These are phyloP conservation scores for Auricularia heimuer DNA, from an alignment of 768 basidiomycete genomes.

Conservation along the genomic window DNA sequence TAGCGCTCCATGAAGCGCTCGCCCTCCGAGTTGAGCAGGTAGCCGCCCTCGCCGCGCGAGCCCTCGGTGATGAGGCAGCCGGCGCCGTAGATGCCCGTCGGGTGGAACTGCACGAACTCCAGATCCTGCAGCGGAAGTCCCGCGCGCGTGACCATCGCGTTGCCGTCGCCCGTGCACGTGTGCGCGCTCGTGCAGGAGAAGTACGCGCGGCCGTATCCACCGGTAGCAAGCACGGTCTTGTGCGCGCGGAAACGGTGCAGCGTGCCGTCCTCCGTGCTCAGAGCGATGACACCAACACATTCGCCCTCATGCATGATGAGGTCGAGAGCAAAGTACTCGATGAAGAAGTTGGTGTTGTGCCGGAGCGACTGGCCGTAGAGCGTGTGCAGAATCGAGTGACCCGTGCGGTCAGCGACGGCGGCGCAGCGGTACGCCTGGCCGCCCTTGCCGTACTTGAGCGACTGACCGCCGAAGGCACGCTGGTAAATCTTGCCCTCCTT, in stretches of 20 bases:
- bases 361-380: slow-evolving; percentile 98
- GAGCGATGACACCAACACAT: slow-evolving; percentile 97
- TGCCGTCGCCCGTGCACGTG: slow-evolving; percentile 97
- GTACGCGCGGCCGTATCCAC: slow-evolving; percentile 96
- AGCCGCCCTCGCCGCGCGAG: slow-evolving; percentile 98
- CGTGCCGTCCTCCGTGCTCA: slow-evolving; percentile 99
- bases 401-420: slow-evolving; percentile 96
- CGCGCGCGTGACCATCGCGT: slow-evolving; percentile 95
- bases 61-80: slow-evolving; percentile 99
- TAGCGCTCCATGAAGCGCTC: slow-evolving; percentile 99
- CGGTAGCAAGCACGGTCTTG: slow-evolving; percentile 97
- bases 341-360: slow-evolving; percentile 99
- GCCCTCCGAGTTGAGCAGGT: slow-evolving; percentile 95
- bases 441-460: slow-evolving; percentile 92
- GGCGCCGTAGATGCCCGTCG: slow-evolving; percentile 98
- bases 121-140: slow-evolving; percentile 93
- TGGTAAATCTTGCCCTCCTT: slow-evolving; percentile 99
- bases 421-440: slow-evolving; percentile 99
- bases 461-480: slow-evolving; percentile 98
- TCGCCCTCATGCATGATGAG: slow-evolving; percentile 98
- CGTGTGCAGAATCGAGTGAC: slow-evolving; percentile 96
- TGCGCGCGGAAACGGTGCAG: slow-evolving; percentile 97
- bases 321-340: slow-evolving; percentile 99
- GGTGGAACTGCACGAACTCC: slow-evolving; percentile 99
- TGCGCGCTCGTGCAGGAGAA: slow-evolving; percentile 99